A percentile compares a stretch with the other conserved stretches of the same genome.
Evolutionary conservation across 768 basidiomycete species (phyloP).

Genomic region (Lactarius evosmus): DNA sequence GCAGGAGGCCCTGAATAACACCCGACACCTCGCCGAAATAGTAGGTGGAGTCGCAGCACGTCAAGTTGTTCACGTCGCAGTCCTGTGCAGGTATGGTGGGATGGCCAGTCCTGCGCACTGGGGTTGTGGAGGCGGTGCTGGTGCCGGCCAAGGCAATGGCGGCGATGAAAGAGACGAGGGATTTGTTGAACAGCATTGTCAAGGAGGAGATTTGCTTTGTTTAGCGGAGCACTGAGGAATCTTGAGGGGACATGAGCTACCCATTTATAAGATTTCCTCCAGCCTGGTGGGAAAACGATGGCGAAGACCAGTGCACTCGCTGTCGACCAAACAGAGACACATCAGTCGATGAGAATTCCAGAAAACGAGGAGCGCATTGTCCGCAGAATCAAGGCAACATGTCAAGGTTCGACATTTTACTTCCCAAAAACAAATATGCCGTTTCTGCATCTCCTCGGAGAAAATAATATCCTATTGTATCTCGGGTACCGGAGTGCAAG

Average conservation of each 20-base stretch:
- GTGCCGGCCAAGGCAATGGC: not conserved
- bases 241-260: not conserved
- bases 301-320: not conserved
- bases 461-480: too few species aligned
- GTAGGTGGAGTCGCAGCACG: not conserved
- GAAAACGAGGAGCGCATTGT: not conserved
- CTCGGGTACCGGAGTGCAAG: not conserved
- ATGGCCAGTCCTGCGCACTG: not conserved
- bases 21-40: too few species aligned
- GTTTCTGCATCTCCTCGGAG: not conserved
- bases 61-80: not conserved
- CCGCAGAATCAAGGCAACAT: not conserved
- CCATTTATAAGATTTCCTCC: constrained; percentile 2
- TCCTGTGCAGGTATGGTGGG: not conserved
- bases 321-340: not conserved
- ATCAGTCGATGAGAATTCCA: not conserved
- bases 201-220: not conserved
- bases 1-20: too few species aligned
- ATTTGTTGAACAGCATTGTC: constrained; percentile 1
- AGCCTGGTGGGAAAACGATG: not conserved
- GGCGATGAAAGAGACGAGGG: not conserved
- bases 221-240: not conserved
- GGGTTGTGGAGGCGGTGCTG: not conserved
- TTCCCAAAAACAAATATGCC: not conserved
- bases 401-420: not conserved